phyloP scores from a whole-genome alignment of 2,329 filamentous ascomycete genomes.

The Pseudocercospora eumusae region DNA sequence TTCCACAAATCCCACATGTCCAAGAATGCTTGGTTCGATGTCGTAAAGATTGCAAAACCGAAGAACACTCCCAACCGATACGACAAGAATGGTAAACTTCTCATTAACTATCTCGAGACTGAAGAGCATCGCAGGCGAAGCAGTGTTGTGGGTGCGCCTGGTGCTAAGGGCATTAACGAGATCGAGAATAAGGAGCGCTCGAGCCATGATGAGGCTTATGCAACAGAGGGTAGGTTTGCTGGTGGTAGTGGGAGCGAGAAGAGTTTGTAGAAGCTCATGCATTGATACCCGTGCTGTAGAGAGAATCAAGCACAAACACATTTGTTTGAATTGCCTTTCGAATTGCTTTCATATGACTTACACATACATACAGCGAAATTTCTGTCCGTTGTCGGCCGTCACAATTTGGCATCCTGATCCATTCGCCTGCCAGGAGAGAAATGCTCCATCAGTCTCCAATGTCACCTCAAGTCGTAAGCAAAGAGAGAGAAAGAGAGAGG shows the following conservation, averaged over 20 bases:
- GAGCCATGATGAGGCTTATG: slow-evolving; percentile 21
- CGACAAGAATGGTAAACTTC: slow-evolving; percentile 58
- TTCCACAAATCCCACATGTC: slow-evolving; percentile 57
- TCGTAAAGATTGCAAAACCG: slow-evolving; percentile 53
- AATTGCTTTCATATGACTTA: background rate
- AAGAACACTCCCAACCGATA: slow-evolving; percentile 56
- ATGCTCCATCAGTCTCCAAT: background rate
- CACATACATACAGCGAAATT: background rate
- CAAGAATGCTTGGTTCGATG: slow-evolving; percentile 43
- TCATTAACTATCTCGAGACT: slow-evolving; percentile 52
- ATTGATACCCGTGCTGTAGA: slow-evolving; percentile 1
- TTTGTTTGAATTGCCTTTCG: too few species aligned
- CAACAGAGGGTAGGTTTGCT: slow-evolving; percentile 14
- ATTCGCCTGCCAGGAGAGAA: background rate
- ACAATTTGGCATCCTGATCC: background rate
- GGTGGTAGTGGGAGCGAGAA: slow-evolving; percentile 24
- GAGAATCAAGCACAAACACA: background rate
- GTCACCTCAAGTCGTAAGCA: background rate
- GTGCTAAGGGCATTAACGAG: slow-evolving; percentile 9
- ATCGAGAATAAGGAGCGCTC: slow-evolving; percentile 26
- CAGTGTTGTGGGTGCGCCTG: slow-evolving; percentile 12
- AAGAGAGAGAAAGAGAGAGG: too few species aligned
- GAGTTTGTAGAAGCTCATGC: slow-evolving; percentile 5
- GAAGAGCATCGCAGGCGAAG: slow-evolving; percentile 27
- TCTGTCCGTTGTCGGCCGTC: background rate